Conservation (phyloP, 148 eudicot species). For the Cornus florida region DNA sequence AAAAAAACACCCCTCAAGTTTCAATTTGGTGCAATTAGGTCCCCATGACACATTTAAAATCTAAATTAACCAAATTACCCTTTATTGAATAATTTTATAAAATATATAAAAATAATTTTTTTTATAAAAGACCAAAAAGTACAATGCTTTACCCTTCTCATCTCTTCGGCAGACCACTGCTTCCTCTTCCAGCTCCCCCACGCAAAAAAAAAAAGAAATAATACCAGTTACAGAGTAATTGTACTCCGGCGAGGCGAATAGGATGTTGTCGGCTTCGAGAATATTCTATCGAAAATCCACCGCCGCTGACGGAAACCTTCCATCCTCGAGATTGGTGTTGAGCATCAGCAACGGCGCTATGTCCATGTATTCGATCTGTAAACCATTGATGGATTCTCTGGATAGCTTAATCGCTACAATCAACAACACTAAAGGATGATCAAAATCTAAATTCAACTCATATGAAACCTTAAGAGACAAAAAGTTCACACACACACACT, state of each 20-base stretch:
- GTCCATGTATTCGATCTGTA: conserved; percentile 60
- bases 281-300: conserved; percentile 69
- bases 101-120: too few species aligned
- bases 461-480: neutral
- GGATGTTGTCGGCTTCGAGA: conserved; percentile 49
- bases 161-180: too few species aligned
- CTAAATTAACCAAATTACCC: too few species aligned
- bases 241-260: conserved; percentile 81
- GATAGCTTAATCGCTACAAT: conserved; percentile 48
- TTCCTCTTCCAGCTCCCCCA: too few species aligned
- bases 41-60: too few species aligned
- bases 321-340: conserved; percentile 74
- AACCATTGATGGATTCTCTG: conserved; percentile 34
- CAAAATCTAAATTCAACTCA: neutral
- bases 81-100: too few species aligned
- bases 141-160: too few species aligned
- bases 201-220: neutral
- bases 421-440: neutral
- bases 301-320: conserved; percentile 48
- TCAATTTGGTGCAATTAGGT: too few species aligned
- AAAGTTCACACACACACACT: neutral
- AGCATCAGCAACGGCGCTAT: conserved; percentile 67
- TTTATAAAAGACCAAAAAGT: too few species aligned
- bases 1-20: too few species aligned
- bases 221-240: conserved; percentile 69